Evolutionary conservation across 352 stramenopile genomes (phyloP), one percentile per base, ranked within the genome.

Genomic region (Poterioochromonas sp.): DNA sequence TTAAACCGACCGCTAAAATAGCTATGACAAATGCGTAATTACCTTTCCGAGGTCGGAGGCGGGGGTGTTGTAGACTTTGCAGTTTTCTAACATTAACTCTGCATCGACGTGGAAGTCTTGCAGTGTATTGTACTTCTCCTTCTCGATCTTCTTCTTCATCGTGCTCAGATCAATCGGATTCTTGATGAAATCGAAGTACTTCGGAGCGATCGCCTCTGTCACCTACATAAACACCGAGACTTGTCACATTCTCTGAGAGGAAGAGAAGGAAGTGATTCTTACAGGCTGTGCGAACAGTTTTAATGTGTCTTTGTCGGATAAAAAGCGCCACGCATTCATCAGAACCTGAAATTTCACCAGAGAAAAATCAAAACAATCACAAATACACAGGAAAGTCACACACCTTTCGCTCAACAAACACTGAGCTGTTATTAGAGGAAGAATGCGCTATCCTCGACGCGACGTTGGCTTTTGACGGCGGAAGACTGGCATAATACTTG

Each of bases 131-230:
- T 85, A 82, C 22, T 71, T 29, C n/a, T 79, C 79, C 1, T 53
- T 76, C 22, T 84, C 73, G 12, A 86, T 79, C 40, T 79, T 73
- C 22, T 63, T 37, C 26, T 53, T 34, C n/a, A 87, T 84, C 0
- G 82, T 86, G 18, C 77, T 73, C 0, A 88, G 79, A 76, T 88
- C 84, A 83, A 88, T 88, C 1, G 85, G 85, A 0, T 85, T 35
- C 44, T 86, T 86, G 43, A 99, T 90, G 53, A 98, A 91, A 63
- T 96, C 88, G 71, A 94, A 94, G 83, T 99, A 99, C 78, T 97
- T 92, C 0, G 93, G 93, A 74, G 62, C 62, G 34, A 71, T 71
- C 8, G 11, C 62, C 8, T 71, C 62, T 5, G 62, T 71, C n/a
- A n/a, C n/a, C n/a, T n/a, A n/a, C n/a, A n/a, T n/a, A n/a, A n/a